A percentile compares a stretch with the other conserved stretches of the same genome.
Conservation (phyloP, 2,329 filamentous ascomycete species). For the Fusarium keratoplasticum region DNA sequence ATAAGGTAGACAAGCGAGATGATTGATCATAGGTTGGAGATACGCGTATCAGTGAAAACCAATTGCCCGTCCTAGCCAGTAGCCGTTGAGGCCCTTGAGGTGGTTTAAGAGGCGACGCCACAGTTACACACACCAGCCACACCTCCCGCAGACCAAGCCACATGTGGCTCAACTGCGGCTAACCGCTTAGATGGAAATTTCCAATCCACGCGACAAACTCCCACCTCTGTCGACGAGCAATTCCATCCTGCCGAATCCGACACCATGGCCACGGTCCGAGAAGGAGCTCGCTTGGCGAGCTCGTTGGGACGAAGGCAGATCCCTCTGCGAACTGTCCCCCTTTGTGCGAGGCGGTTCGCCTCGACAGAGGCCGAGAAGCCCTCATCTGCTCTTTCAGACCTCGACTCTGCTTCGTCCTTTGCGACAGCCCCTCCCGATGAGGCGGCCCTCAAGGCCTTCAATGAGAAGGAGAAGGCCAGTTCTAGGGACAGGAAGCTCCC, state of each 20-base stretch:
- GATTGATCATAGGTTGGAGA: not conserved
- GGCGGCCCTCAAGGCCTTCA: constrained; percentile 54
- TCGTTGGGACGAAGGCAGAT: constrained; percentile 47
- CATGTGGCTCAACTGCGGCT: constrained; percentile 16
- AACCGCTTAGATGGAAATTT: constrained; percentile 50
- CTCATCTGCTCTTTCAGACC: constrained; percentile 55
- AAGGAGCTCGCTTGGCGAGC: constrained; percentile 53
- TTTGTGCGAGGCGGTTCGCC: constrained; percentile 55
- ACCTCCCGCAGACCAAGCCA: not conserved
- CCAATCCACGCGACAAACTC: constrained; percentile 43
- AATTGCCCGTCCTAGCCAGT: not conserved
- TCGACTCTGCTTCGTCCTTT: constrained; percentile 65
- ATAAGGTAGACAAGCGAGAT: not conserved
- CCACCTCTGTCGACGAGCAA: constrained; percentile 38
- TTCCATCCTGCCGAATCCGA: constrained; percentile 12
- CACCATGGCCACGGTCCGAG: constrained; percentile 57
- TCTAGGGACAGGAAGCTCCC: constrained; percentile 56
- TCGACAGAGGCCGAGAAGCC: constrained; percentile 58
- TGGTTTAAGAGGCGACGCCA: not conserved
- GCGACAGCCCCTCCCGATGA: constrained; percentile 54
- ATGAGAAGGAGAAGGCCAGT: constrained; percentile 50
- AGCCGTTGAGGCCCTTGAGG: not conserved
- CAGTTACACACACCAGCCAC: not conserved
- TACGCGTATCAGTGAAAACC: not conserved
- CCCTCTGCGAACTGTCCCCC: constrained; percentile 36